Base-by-base conservation (phyloP, 768 basidiomycete genomes). In the Panellus pusillus region DNA sequence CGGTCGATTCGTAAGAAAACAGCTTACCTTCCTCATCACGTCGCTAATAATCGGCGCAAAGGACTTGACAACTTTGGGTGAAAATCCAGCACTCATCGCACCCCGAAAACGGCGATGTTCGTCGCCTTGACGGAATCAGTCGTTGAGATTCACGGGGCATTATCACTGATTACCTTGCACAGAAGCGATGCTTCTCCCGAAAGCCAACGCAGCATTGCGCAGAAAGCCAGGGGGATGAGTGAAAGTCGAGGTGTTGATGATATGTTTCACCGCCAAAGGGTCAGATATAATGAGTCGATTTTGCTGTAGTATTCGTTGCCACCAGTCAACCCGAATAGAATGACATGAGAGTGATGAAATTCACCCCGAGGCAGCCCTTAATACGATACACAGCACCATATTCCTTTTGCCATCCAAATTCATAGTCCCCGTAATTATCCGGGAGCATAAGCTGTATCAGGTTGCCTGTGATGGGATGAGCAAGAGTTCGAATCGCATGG, bases 281-380 rank as follows among this genome's bases (percentile, higher is more conserved):
- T 55, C 54, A 8, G 54, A 55, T 17, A 55, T 31, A 13, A 55
- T 37, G 41, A 55, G 54, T 18, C 54, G 54, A 38, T 55, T 44
- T 7, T 40, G 28, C 37, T 48, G 29, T 20, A 38, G n/a, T 47
- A 29, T n/a, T n/a, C n/a, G n/a, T n/a, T n/a, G n/a, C 7, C 19
- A 9, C 5, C 14, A 24, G 46, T 36, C 31, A 48, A 24, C 47
- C 19, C 37, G 32, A 27, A 37, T 31, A 20, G 36, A 41, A n/a
- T n/a, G n/a, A n/a, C n/a, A 6, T 19, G 3, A 2, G 18, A 35
- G 31, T 11, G 36, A 38, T 35, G 28, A 48, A 14, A 2, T 9
- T 31, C 20, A 48, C 47, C 47, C 39, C 28, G 31, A 55, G 37
- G 14, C 46, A 48, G 9, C 54, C 54, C 44, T 55, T 55, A 40